Evolutionary conservation across 768 basidiomycete genomes (phyloP), one percentile per base, ranked within the genome.

Genomic region (Psilocybe tampanensis): DNA sequence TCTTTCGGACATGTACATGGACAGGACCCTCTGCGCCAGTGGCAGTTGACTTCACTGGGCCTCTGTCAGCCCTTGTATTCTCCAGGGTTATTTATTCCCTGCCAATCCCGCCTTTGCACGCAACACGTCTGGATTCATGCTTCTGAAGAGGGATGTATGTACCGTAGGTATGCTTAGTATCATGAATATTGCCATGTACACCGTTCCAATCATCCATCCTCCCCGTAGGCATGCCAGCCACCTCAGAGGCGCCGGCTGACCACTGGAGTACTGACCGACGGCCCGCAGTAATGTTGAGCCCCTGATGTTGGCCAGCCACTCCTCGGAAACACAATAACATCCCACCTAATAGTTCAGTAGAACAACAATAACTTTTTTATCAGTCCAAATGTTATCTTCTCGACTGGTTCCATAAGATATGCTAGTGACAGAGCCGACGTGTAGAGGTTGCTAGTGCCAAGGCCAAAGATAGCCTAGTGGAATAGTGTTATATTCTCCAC

Each of bases 191-290:
- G 47, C 26, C 24, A 48, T 29, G 29, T 5, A 29, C 29, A 29
- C 29, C 29, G 15, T 15, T 32, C 44, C 8, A 48, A 48, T 48
- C 17, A 23, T 47, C 15, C 23, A 24, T 24, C 22, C 13, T 17
- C 15, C 4, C 15, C 43, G 47, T 48, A 48, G 47, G 47, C 47
- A 48, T 48, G 47, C 47, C 47, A 48, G 47, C 47, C 12, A 13
- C 3, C 5, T 48, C 4, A 48, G 47, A 48, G 15, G 47, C 47
- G 47, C 47, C 47, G 47, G 47, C 17, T 48, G 47, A 26, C 13
- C 47, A n/a, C n/a, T n/a, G n/a, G n/a, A n/a, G n/a, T n/a, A n/a
- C 17, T 48, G 47, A 26, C 13, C 47, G 29, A 18, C 47, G 47
- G 47, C 47, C 47, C 47, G 47, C 15, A 32, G 36, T 29, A 29